Percentiles rank a stretch among this genome's conserved stretches.
These are phyloP conservation scores for Lotmaria passim DNA, from an alignment of 208 protist species.

Conservation along the genomic window DNA sequence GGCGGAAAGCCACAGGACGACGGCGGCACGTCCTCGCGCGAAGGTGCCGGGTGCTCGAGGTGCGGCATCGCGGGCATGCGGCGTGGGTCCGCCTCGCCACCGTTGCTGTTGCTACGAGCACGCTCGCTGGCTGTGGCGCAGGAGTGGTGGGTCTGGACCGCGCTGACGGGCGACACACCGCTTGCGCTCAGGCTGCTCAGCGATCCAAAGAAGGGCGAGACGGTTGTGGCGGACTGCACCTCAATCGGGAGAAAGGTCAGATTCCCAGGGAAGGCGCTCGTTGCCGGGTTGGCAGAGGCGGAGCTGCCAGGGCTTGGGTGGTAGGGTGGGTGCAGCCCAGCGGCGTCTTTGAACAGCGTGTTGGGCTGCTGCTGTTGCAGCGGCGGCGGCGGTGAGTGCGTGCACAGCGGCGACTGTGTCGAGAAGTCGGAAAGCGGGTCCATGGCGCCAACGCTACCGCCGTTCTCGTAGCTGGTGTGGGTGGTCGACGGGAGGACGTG, in stretches of 20 bases:
- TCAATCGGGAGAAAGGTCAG: slow-evolving; percentile 30
- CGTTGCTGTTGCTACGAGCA: neutral
- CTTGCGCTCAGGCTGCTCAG: neutral
- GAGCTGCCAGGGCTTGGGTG: neutral
- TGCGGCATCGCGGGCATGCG: slow-evolving; percentile 3
- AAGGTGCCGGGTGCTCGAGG: neutral
- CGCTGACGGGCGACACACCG: neutral
- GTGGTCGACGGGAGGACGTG: neutral
- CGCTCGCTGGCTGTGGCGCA: neutral
- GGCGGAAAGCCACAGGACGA: neutral
- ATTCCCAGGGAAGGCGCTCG: slow-evolving; percentile 6
- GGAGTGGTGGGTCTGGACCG: no score
- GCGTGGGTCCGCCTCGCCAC: neutral
- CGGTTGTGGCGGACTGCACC: slow-evolving; percentile 14
- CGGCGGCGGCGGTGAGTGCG: neutral
- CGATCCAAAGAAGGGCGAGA: slow-evolving; percentile 14
- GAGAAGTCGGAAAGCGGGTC: slow-evolving; percentile 11
- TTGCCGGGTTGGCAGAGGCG: neutral
- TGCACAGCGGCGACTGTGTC: neutral
- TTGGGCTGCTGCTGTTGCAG: neutral
- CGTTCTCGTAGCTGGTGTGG: no score
- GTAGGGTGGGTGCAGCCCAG: neutral
- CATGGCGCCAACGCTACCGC: neutral
- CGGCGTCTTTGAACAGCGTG: neutral
- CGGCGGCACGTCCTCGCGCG: neutral